phyloP scores from a whole-genome alignment of 169 alveolate species.

The Amoebophrya sp. region DNA sequence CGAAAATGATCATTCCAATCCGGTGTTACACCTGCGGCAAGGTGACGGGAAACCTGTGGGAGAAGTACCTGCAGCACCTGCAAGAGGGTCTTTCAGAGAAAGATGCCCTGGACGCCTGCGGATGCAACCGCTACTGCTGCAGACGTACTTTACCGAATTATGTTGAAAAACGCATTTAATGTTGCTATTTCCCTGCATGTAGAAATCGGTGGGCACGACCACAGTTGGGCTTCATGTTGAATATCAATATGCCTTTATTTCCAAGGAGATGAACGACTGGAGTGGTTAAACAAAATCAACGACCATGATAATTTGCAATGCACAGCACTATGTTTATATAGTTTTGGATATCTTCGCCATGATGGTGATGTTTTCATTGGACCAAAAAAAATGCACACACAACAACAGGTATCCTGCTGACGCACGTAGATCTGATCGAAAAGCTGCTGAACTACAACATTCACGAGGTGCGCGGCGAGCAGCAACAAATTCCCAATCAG shows the following conservation, averaged over 20 bases:
- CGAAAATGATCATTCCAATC: conserved; percentile 93
- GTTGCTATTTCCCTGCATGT: too few species aligned
- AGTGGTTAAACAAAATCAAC: too few species aligned
- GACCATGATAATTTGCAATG: too few species aligned
- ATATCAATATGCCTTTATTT: too few species aligned
- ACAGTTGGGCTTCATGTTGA: too few species aligned
- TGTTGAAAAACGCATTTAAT: too few species aligned
- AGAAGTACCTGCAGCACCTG: conserved; percentile 80
- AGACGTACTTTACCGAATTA: conserved; percentile 53
- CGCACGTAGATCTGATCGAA: conserved; percentile 96
- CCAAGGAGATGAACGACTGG: too few species aligned
- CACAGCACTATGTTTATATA: too few species aligned
- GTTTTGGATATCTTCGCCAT: too few species aligned
- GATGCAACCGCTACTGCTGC: conserved; percentile 70
- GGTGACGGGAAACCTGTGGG: conserved; percentile 97
- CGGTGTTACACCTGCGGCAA: conserved; percentile 99
- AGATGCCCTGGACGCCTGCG: conserved; percentile 14
- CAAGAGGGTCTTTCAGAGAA: conserved; percentile 25
- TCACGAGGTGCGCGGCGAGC: background rate
- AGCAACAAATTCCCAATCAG: background rate
- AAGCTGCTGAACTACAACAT: conserved; percentile 92
- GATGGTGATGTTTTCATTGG: too few species aligned
- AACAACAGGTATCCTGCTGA: conserved; percentile 83
- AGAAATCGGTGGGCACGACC: too few species aligned
- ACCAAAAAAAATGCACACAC: too few species aligned